These are phyloP conservation scores for Astrephomene gubernaculifera DNA, from an alignment of 139 green algal genomes.

Conservation along the genomic window DNA sequence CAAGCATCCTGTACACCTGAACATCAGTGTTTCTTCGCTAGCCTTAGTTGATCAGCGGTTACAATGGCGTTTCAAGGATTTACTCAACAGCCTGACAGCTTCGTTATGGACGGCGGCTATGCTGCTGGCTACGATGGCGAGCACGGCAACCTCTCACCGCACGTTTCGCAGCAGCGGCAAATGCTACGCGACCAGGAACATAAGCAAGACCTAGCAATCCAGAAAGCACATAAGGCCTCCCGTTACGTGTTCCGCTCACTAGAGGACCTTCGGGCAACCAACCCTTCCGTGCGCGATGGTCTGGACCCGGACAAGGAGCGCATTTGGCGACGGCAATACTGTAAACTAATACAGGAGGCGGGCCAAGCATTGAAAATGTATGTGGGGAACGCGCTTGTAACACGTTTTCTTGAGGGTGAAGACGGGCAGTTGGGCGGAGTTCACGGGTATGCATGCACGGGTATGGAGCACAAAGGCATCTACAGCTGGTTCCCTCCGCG, in stretches of 20 bases:
- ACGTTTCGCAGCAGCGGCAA: constrained; percentile 10
- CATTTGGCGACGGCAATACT: constrained; percentile 49
- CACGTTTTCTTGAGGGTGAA: too few species aligned
- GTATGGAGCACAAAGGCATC: too few species aligned
- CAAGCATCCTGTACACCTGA: not conserved
- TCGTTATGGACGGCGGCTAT: constrained; percentile 23
- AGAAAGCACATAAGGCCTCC: not conserved
- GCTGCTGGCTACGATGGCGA: not conserved
- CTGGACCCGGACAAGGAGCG: constrained; percentile 50
- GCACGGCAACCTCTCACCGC: not conserved
- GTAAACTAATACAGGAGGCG: constrained; percentile 54
- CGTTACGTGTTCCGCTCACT: not conserved
- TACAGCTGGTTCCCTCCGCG: not conserved
- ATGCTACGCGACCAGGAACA: constrained; percentile 30
- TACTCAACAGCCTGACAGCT: constrained; percentile 10
- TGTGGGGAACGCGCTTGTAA: constrained; percentile 8
- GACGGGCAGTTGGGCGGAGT: too few species aligned
- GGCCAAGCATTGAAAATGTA: constrained; percentile 58
- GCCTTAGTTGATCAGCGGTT: not conserved
- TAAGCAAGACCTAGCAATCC: constrained; percentile 17
- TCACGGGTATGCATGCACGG: too few species aligned
- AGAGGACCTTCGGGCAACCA: constrained; percentile 18
- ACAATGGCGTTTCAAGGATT: constrained; percentile 16
- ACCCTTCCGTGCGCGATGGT: constrained; percentile 49
- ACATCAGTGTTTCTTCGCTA: not conserved